Conservation (phyloP, 1,284 basidiomycete genomes). For the Clitocybe nebularis region DNA sequence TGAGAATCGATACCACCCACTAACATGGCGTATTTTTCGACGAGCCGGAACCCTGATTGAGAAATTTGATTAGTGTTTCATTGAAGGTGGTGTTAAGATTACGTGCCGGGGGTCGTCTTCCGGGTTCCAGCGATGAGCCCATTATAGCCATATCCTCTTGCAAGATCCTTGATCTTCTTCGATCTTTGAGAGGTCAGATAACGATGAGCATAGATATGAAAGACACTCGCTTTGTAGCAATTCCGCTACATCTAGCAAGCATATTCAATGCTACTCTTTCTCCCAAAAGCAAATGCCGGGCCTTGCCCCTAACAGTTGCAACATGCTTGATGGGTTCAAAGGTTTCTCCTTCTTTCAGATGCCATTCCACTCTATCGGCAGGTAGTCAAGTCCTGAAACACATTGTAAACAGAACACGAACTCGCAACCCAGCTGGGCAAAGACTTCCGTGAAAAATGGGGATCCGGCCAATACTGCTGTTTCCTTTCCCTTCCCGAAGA, state of each 20-base stretch:
- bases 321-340: slow-evolving; percentile 84
- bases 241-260: slow-evolving; percentile 93
- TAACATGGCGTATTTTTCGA: slow-evolving; percentile 99
- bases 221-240: slow-evolving; percentile 80
- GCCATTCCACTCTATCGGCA: slow-evolving; percentile 82
- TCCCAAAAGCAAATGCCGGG: slow-evolving; percentile 85
- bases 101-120: slow-evolving; percentile 91
- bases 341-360: slow-evolving; percentile 78
- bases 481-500: slow-evolving; percentile 81
- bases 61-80: slow-evolving; percentile 3
- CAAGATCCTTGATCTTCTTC: slow-evolving; percentile 77
- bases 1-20: slow-evolving; percentile 97
- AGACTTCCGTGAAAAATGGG: slow-evolving; percentile 95
- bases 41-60: slow-evolving; percentile 79
- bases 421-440: slow-evolving; percentile 87
- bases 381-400: slow-evolving; percentile 9
- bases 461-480: slow-evolving; percentile 88
- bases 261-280: slow-evolving; percentile 95
- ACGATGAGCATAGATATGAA: slow-evolving; percentile 1
- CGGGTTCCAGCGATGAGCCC: slow-evolving; percentile 94
- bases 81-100: slow-evolving; percentile 6
- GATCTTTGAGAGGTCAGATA: slow-evolving; percentile 49
- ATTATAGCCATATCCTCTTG: slow-evolving; percentile 75
- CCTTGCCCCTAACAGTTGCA: slow-evolving; percentile 89
- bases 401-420: slow-evolving; percentile 39